phyloP scores from a whole-genome alignment of 768 basidiomycete species.

The Boletus tylopilopsis region DNA sequence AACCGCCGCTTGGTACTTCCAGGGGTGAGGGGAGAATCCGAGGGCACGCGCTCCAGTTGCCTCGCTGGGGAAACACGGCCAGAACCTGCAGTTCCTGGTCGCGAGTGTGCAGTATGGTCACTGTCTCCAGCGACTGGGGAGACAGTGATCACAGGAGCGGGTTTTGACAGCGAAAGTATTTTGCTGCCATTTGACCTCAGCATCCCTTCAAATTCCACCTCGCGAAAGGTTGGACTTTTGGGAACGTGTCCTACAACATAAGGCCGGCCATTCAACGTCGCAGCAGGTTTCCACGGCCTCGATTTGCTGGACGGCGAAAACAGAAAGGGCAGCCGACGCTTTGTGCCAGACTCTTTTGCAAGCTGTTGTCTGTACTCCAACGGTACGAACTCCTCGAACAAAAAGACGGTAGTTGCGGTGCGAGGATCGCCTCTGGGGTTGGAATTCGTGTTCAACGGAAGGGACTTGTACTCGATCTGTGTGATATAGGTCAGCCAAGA shows the following conservation, averaged over 20 bases:
- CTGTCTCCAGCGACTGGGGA: constrained; percentile 28
- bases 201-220: constrained; percentile 78
- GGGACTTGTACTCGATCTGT: constrained; percentile 88
- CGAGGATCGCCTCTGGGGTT: constrained; percentile 54
- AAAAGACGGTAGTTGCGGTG: constrained; percentile 64
- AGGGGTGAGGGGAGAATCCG: constrained; percentile 29
- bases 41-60: constrained; percentile 24
- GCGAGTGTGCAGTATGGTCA: constrained; percentile 26
- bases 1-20: constrained; percentile 45
- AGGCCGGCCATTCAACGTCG: constrained; percentile 76
- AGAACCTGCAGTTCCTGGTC: constrained; percentile 23
- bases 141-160: constrained; percentile 20
- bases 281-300: constrained; percentile 74
- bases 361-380: constrained; percentile 80
- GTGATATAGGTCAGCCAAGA: constrained; percentile 1
- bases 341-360: constrained; percentile 45
- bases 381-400: constrained; percentile 95
- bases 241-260: constrained; percentile 63
- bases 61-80: constrained; percentile 13
- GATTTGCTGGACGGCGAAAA: constrained; percentile 49
- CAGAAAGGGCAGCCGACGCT: constrained; percentile 65
- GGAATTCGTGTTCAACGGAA: constrained; percentile 40
- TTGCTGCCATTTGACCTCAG: constrained; percentile 53
- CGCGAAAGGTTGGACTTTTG: constrained; percentile 49
- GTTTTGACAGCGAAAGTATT: constrained; percentile 32